A percentile compares a stretch with the other conserved stretches of the same genome.
Conservation (phyloP, 192 early-diverging fungal species). For the Backusella liffmaniae region DNA sequence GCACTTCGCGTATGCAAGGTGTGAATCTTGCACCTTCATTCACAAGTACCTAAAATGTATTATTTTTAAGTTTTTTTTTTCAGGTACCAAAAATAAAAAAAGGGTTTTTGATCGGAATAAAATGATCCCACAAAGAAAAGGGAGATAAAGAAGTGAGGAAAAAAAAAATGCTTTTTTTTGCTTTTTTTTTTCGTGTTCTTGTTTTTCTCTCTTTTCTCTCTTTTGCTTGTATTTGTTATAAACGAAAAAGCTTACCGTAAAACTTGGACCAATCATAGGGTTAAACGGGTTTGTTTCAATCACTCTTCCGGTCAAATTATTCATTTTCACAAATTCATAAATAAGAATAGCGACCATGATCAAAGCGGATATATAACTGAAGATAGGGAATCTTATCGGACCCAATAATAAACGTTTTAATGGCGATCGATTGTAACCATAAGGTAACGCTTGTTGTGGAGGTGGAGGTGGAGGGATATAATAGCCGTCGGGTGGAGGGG, state of each 20-base stretch:
- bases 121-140: not conserved
- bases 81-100: not conserved
- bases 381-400: conserved; percentile 41
- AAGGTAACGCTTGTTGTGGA: not conserved
- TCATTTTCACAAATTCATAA: conserved; percentile 55
- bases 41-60: conserved; percentile 51
- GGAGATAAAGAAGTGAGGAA: not conserved
- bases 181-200: not conserved
- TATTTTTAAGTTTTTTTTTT: not conserved
- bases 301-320: conserved; percentile 53
- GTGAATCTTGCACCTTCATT: conserved; percentile 76
- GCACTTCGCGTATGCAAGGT: conserved; percentile 73
- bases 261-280: conserved; percentile 76
- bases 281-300: conserved; percentile 74
- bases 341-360: conserved; percentile 49
- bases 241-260: conserved; percentile 37
- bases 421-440: not conserved
- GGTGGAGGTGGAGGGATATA: not conserved
- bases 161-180: conserved; percentile 1
- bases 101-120: not conserved
- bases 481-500: not conserved
- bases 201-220: not conserved
- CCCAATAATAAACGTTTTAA: conserved; percentile 12
- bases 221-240: not conserved
- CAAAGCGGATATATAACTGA: conserved; percentile 46